A percentile compares a stretch with the other conserved stretches of the same genome.
Conservation (phyloP, 306 rosid genomes). For the Lotus japonicus region DNA sequence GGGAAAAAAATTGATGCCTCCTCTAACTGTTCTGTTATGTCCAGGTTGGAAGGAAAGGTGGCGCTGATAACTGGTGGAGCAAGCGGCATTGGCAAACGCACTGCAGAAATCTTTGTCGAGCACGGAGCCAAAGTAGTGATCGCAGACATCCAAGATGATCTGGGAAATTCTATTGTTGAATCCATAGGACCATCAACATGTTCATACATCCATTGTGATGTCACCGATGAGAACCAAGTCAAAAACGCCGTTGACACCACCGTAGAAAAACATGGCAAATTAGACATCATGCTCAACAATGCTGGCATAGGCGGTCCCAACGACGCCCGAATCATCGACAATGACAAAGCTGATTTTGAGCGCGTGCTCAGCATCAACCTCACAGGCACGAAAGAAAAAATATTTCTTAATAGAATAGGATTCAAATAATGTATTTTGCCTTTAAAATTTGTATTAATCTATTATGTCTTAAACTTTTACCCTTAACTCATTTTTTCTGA, state of each 20-base stretch:
- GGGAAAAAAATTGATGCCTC: too few species aligned
- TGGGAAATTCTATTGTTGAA: slow-evolving; percentile 32
- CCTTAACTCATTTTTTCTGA: too few species aligned
- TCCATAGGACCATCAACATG: slow-evolving; percentile 38
- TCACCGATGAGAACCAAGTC: slow-evolving; percentile 57
- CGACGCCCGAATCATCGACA: slow-evolving; percentile 50
- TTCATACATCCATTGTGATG: slow-evolving; percentile 57
- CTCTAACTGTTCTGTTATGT: not conserved
- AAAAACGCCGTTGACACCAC: slow-evolving; percentile 41
- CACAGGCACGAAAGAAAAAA: slow-evolving; percentile 28
- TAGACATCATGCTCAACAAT: slow-evolving; percentile 86
- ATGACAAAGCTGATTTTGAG: slow-evolving; percentile 55
- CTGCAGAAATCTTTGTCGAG: slow-evolving; percentile 45
- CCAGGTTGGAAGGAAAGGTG: slow-evolving; percentile 76
- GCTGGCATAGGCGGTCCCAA: slow-evolving; percentile 50
- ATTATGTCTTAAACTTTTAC: too few species aligned
- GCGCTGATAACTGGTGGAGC: slow-evolving; percentile 87
- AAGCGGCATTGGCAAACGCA: slow-evolving; percentile 70
- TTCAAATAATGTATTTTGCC: too few species aligned
- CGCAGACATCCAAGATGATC: slow-evolving; percentile 72
- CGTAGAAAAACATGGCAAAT: slow-evolving; percentile 36
- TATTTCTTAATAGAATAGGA: too few species aligned
- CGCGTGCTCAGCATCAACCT: slow-evolving; percentile 52
- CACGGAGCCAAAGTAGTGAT: slow-evolving; percentile 66
- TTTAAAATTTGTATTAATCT: too few species aligned